Percentiles rank a stretch among this genome's conserved stretches.
These are phyloP conservation scores for Angomonas desouzai DNA, from an alignment of 208 protist species.

Conservation along the genomic window DNA sequence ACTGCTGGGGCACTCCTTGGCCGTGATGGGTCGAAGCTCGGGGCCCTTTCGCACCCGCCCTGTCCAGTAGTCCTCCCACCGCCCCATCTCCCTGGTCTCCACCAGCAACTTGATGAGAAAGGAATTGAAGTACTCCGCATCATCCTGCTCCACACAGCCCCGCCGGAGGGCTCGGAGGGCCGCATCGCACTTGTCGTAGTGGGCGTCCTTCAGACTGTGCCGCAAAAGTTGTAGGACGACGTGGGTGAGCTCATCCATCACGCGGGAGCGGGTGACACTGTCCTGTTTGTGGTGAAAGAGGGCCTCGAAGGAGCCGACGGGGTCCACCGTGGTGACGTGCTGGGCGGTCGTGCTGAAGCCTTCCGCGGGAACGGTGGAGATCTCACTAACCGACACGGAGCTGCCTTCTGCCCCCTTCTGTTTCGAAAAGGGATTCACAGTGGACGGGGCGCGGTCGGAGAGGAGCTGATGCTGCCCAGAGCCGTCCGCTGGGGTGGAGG, in stretches of 20 bases:
- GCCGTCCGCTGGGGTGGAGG: neutral
- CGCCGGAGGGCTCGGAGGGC: conserved; percentile 61
- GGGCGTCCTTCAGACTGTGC: conserved; percentile 44
- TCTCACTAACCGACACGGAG: conserved; percentile 13
- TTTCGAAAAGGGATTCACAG: conserved; percentile 8
- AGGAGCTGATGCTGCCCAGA: too few species aligned
- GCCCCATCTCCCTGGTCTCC: conserved; percentile 26
- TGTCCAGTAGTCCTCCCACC: conserved; percentile 29
- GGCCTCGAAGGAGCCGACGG: conserved; percentile 39
- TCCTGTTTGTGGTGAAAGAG: conserved; percentile 32
- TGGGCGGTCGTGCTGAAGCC: conserved; percentile 2
- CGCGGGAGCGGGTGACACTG: conserved; percentile 32
- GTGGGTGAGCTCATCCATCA: conserved; percentile 60
- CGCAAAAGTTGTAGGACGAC: conserved; percentile 59
- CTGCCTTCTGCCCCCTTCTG: neutral
- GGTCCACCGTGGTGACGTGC: conserved; percentile 42
- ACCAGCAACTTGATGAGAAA: conserved; percentile 62
- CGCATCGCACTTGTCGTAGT: conserved; percentile 67
- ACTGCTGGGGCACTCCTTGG: conserved; percentile 31
- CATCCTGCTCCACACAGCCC: conserved; percentile 58
- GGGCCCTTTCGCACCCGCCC: conserved; percentile 15
- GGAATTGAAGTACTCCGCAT: conserved; percentile 65
- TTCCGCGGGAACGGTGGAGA: conserved; percentile 12
- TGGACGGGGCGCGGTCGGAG: conserved; percentile 16
- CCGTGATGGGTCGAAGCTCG: conserved; percentile 37